Conservation (phyloP, 306 rosid genomes). For the Vachellia collinsii region DNA sequence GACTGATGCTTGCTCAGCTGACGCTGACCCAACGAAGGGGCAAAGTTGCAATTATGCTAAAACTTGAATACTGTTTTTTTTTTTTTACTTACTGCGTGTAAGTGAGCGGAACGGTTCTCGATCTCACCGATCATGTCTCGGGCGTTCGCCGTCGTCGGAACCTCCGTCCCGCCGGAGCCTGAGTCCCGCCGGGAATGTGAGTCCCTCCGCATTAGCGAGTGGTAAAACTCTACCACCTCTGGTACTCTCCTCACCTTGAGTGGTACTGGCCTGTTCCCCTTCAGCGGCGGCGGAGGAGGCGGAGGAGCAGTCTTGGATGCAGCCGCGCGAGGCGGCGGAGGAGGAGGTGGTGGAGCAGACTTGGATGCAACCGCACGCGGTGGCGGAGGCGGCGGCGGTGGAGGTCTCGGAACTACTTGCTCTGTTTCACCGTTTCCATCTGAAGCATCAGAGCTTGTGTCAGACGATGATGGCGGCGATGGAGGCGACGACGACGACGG, state of each 20-base stretch:
- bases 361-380: slow-evolving; percentile 42
- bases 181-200: slow-evolving; percentile 66
- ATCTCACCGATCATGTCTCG: slow-evolving; percentile 99
- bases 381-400: slow-evolving; percentile 38
- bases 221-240: slow-evolving; percentile 97
- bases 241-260: slow-evolving; percentile 83
- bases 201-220: slow-evolving; percentile 92
- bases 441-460: slow-evolving; percentile 16
- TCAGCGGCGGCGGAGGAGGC: slow-evolving; percentile 68
- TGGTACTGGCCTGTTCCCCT: slow-evolving; percentile 49
- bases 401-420: slow-evolving; percentile 42
- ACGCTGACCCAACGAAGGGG: slow-evolving; percentile 56
- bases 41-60: slow-evolving; percentile 45
- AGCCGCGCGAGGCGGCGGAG: slow-evolving; percentile 44
- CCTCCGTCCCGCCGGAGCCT: slow-evolving; percentile 48
- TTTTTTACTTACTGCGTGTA: slow-evolving; percentile 76
- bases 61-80: slow-evolving; percentile 23
- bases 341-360: slow-evolving; percentile 35
- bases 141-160: slow-evolving; percentile 65
- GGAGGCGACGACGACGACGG: slow-evolving; percentile 51
- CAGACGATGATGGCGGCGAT: slow-evolving; percentile 35
- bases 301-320: slow-evolving; percentile 53
- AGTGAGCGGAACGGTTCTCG: slow-evolving; percentile 94
- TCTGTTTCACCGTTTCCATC: slow-evolving; percentile 41
- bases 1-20: slow-evolving; percentile 38